These are phyloP conservation scores for Lactarius tabidus DNA, from an alignment of 768 basidiomycete genomes.

Conservation along the genomic window DNA sequence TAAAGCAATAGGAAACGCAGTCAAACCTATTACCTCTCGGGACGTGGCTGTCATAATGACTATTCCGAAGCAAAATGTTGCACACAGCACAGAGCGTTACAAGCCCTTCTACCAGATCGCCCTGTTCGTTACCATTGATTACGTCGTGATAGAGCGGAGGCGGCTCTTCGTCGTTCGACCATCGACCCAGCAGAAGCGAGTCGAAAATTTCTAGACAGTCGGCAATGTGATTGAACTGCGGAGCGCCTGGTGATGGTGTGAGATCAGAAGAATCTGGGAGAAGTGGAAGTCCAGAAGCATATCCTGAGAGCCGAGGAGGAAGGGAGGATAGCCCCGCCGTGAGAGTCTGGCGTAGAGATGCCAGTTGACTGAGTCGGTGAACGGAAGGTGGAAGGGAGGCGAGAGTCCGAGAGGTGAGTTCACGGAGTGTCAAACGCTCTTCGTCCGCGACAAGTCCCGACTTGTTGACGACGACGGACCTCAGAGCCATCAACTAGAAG, in stretches of 20 bases:
- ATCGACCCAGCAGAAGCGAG: constrained; percentile 56
- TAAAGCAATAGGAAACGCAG: constrained; percentile 2
- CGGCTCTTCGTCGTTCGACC: constrained; percentile 35
- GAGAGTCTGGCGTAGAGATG: constrained; percentile 34
- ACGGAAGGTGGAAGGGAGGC: constrained; percentile 44
- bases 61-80: constrained; percentile 36
- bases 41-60: constrained; percentile 24
- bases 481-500: constrained; percentile 37
- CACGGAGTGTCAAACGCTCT: constrained; percentile 48
- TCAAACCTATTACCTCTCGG: background rate
- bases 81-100: constrained; percentile 49
- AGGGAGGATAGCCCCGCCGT: constrained; percentile 39
- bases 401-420: constrained; percentile 48
- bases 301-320: constrained; percentile 37
- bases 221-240: constrained; percentile 46
- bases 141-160: constrained; percentile 23
- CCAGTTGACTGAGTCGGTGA: constrained; percentile 34
- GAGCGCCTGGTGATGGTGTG: constrained; percentile 27
- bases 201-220: constrained; percentile 60
- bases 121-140: constrained; percentile 39
- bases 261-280: constrained; percentile 30
- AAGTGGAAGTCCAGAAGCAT: constrained; percentile 40
- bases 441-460: constrained; percentile 32
- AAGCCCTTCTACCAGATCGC: constrained; percentile 46
- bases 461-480: constrained; percentile 36